Conservation (phyloP, 306 rosid genomes). For the Senna tora region DNA sequence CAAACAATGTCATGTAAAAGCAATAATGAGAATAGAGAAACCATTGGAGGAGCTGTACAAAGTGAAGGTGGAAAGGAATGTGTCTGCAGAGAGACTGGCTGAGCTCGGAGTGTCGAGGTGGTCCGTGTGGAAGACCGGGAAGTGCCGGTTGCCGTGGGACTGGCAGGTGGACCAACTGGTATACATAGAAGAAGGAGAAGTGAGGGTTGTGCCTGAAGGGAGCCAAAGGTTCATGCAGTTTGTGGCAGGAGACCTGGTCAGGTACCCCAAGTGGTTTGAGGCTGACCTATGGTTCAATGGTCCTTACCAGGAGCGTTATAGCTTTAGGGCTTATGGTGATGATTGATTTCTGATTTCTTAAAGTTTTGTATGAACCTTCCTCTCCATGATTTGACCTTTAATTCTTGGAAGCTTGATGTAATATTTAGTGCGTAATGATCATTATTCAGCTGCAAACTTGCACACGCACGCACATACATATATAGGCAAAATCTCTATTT, state of each 20-base stretch:
- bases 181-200: slow-evolving; percentile 94
- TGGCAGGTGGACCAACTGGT: slow-evolving; percentile 94
- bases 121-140: slow-evolving; percentile 92
- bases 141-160: slow-evolving; percentile 83
- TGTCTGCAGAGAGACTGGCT: slow-evolving; percentile 54
- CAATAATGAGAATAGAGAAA: slow-evolving; percentile 66
- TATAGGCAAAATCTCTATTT: too few species aligned
- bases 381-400: not conserved
- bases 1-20: slow-evolving; percentile 49
- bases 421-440: not conserved
- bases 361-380: not conserved
- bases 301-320: slow-evolving; percentile 83
- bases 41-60: slow-evolving; percentile 80
- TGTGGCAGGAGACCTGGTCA: slow-evolving; percentile 81
- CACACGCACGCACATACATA: too few species aligned
- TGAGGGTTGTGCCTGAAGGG: slow-evolving; percentile 85
- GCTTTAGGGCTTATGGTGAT: slow-evolving; percentile 84
- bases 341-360: slow-evolving; percentile 49
- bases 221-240: slow-evolving; percentile 80
- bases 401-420: not conserved
- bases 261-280: slow-evolving; percentile 88
- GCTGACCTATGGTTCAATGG: slow-evolving; percentile 91
- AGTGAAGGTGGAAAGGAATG: slow-evolving; percentile 73
- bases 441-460: not conserved
- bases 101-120: slow-evolving; percentile 80